A percentile compares a stretch with the other conserved stretches of the same genome.
These are phyloP conservation scores for Aspergillus sp. DNA, from an alignment of 2,329 filamentous ascomycete genomes.

Conservation along the genomic window DNA sequence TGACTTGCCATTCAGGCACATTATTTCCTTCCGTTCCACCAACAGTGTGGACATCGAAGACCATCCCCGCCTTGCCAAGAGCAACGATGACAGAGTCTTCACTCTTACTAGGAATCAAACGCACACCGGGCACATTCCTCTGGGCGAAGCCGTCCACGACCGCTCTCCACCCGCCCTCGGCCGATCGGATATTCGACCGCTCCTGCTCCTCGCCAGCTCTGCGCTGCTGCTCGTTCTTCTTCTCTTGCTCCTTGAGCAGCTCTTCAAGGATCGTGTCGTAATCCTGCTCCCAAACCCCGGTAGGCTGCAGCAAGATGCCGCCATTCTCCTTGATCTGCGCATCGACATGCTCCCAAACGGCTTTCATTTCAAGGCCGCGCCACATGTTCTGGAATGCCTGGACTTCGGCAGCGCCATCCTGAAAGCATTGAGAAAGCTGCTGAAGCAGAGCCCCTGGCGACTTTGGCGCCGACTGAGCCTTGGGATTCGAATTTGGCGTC, in stretches of 20 bases:
- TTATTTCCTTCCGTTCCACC: constrained; percentile 15
- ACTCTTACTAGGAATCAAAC: constrained; percentile 23
- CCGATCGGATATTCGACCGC: constrained; percentile 24
- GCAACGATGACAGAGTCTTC: constrained; percentile 27
- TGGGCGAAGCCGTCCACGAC: constrained; percentile 33
- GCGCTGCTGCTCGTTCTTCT: constrained; percentile 24
- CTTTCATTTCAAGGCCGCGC: constrained; percentile 40
- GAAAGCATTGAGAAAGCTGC: constrained; percentile 35
- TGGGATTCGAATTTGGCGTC: constrained; percentile 37
- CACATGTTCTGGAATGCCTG: constrained; percentile 40
- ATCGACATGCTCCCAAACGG: constrained; percentile 39
- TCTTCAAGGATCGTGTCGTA: constrained; percentile 37
- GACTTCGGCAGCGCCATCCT: constrained; percentile 37
- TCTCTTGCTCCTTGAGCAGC: constrained; percentile 29
- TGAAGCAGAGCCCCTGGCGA: constrained; percentile 38
- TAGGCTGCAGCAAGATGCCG: constrained; percentile 38
- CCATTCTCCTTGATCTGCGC: constrained; percentile 36
- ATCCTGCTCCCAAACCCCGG: constrained; percentile 41
- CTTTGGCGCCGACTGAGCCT: constrained; percentile 23
- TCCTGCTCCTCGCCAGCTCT: constrained; percentile 31
- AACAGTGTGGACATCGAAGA: constrained; percentile 33
- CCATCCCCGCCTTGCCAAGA: constrained; percentile 34
- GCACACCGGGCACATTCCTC: constrained; percentile 29
- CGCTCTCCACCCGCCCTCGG: constrained; percentile 33
- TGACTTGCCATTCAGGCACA: constrained; percentile 36